Percentiles rank a stretch among this genome's conserved stretches.
phyloP scores from a whole-genome alignment of 176 grass and related monocot genomes.

The Oryza nivara region DNA sequence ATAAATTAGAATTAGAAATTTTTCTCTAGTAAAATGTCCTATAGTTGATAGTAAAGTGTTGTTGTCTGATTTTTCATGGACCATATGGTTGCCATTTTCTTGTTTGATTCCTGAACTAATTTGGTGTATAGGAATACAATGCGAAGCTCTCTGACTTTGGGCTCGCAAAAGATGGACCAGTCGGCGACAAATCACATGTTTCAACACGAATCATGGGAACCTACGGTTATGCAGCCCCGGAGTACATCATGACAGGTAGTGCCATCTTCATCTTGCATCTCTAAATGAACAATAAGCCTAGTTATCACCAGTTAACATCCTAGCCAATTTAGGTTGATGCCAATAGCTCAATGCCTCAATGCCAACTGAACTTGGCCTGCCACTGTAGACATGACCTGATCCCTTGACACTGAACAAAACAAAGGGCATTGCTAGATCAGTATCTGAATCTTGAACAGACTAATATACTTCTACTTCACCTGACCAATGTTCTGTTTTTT shows the following conservation, averaged over 20 bases:
- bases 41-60: background rate
- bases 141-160: conserved; percentile 91
- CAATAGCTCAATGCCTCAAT: background rate
- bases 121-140: conserved; percentile 64
- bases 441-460: conserved; percentile 1
- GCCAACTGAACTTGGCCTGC: background rate
- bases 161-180: conserved; percentile 85
- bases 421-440: background rate
- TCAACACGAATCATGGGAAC: conserved; percentile 93
- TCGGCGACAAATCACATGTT: conserved; percentile 83
- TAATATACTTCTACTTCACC: background rate
- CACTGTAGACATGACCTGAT: background rate
- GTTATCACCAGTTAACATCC: background rate
- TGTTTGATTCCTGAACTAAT: background rate
- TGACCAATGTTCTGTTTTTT: background rate
- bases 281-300: background rate
- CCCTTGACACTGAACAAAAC: background rate
- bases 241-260: conserved; percentile 89
- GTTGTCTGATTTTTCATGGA: background rate
- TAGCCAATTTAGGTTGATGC: background rate
- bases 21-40: background rate
- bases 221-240: conserved; percentile 82
- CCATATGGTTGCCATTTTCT: background rate
- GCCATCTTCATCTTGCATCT: background rate
- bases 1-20: background rate